Conservation (phyloP, 345 rosid species). For the rapeseed (Brassica napus) region DNA sequence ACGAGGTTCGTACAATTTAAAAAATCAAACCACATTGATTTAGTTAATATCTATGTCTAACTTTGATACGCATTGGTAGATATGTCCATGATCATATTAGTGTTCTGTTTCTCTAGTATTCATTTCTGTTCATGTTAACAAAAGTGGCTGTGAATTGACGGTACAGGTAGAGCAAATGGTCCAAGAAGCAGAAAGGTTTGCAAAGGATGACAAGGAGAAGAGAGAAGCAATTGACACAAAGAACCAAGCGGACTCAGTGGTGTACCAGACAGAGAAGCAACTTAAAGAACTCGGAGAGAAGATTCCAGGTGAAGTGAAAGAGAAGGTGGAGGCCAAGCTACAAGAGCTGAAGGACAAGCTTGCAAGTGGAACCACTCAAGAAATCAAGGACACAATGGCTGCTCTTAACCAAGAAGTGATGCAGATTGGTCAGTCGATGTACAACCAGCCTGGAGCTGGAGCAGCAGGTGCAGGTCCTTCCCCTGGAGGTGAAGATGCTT, state of each 20-base stretch:
- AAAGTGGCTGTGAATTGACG: conserved; percentile 8
- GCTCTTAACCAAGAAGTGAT: conserved; percentile 93
- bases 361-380: conserved; percentile 69
- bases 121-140: background rate
- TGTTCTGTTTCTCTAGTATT: background rate
- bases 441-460: conserved; percentile 53
- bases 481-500: conserved; percentile 59
- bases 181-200: conserved; percentile 79
- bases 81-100: background rate
- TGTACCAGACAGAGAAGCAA: conserved; percentile 96
- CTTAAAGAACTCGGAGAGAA: conserved; percentile 89
- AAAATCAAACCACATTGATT: background rate
- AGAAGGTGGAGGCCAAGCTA: conserved; percentile 83
- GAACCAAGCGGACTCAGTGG: conserved; percentile 92
- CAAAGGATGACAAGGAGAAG: conserved; percentile 92
- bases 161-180: conserved; percentile 87
- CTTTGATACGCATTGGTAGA: background rate
- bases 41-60: background rate
- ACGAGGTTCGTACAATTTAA: background rate
- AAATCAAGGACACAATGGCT: conserved; percentile 79
- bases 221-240: conserved; percentile 96
- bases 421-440: conserved; percentile 91
- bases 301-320: conserved; percentile 83
- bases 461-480: conserved; percentile 50
- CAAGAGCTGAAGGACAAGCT: conserved; percentile 82